Base-by-base conservation (phyloP, 805 yeast genomes). In the Spathaspora boniae region DNA sequence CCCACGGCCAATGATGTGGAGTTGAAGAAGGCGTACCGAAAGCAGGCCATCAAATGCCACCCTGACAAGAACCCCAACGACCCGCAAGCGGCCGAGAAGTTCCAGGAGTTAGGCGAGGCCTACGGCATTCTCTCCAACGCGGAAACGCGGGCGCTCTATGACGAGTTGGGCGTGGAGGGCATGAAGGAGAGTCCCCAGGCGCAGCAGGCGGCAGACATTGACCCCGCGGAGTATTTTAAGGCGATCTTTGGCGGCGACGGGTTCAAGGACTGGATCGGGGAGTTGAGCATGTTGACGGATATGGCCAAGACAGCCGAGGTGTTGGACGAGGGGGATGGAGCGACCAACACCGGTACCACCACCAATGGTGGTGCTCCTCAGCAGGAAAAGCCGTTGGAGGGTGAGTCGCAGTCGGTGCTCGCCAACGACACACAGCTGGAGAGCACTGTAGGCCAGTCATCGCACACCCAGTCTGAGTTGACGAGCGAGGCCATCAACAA, bases 11-110 rank as follows among this genome's bases (percentile, higher is more conserved):
- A 84, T 0, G 80, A 80, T 4, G 67, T 76, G 8, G 95, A 93
- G 45, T 86, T 93, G 60, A 93, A 93, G 61, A 87, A 87, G 57
- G 95, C 97, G 0, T 93, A 93, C 60, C 74, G 98, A 43, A 85
- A 84, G 56, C 79, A 80, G 58, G 98, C 98, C 6, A 83, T 91
- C 60, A 71, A 69, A 39, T 84, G 86, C 33, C 98, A 91, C 58
- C 98, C 98, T 1, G 98, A 93, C 58, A 93, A 93, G 66, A 87
- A 91, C 53, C 96, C 95, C n/a, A 80, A 84, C 51, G 95, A 93
- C 56, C 94, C 93, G 26, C 74, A 76, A 9, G 98, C 98, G 11
- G 87, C 91, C 9, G 77, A 74, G 33, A 80, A 82, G 50, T 93
- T 93, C 61, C 96, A 93, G 60, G 85, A 76, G 38, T 41, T 67